Evolutionary conservation across 495 filamentous ascomycete species (phyloP), one percentile per base, ranked within the genome.

Genomic region (Halenospora varia): DNA sequence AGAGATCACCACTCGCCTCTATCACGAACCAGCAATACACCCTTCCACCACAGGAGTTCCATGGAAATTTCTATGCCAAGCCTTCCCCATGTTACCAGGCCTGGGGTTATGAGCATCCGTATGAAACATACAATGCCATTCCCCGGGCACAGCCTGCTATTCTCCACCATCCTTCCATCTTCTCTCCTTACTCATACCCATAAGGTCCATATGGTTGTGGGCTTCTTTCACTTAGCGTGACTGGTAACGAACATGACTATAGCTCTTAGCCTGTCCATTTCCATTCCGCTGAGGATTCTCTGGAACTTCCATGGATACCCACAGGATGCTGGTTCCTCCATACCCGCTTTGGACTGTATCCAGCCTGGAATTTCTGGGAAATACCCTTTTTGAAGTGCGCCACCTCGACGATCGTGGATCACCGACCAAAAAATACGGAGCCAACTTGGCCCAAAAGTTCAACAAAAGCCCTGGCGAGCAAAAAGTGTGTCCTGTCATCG

Each of bases 31-130:
- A 62, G 48, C 23, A 44, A 47, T 62, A 62, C 55, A 44, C 25
- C 52, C 49, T 62, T 41, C 60, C 59, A 15, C 17, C 59, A 23
- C 60, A 57, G 50, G 60, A 62, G 42, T 54, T 25, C 53, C 29
- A 56, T 40, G 48, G 42, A 25, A 62, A 53, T 29, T 41, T 45
- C 25, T 58, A 50, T 10, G 42, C 49, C 50, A 62, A 62, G 45
- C 39, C 60, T 11, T 55, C 10, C 39, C 51, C 51, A 24, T 58
- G 51, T 24, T 58, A 29, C 50, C 60, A 62, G 40, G 11, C 44
- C n/a, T 62, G 54, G 48, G 42, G 49, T 17, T 60, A 60, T 57
- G 59, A 62, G 59, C 59, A 62, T 29, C 58, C 51, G 18, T 61
- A 56, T 56, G 58, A 60, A 26, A 35, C 15, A 9, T 17, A 35